Conservation (phyloP, 495 filamentous ascomycete species). For the Neurospora terricola region DNA sequence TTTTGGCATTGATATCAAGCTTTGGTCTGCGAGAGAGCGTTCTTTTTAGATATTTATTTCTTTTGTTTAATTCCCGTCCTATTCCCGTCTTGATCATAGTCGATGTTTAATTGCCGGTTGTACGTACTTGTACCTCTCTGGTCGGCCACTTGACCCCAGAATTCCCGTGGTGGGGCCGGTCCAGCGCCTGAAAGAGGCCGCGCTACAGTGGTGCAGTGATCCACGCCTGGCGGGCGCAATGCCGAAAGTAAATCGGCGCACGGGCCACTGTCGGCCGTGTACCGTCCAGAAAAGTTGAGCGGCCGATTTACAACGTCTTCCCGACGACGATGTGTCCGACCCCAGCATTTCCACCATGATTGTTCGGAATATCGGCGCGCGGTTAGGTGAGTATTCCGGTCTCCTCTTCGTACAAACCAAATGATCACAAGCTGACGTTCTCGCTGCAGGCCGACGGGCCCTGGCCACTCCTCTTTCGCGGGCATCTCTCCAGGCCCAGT, state of each 20-base stretch:
- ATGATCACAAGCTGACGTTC: conserved; percentile 10
- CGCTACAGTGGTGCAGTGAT: not conserved
- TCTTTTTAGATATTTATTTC: not conserved
- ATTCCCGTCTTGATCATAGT: not conserved
- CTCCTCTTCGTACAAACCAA: not conserved
- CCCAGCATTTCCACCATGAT: conserved; percentile 32
- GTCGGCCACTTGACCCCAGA: not conserved
- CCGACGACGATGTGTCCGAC: conserved; percentile 6
- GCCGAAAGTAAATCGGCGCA: conserved; percentile 3
- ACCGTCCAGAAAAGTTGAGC: conserved; percentile 20
- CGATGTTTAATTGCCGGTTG: not conserved
- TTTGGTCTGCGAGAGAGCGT: not conserved
- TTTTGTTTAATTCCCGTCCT: not conserved
- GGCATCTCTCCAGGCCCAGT: conserved; percentile 28
- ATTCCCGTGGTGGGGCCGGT: not conserved
- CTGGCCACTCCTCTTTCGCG: conserved; percentile 30
- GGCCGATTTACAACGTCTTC: conserved; percentile 1
- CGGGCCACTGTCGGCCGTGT: conserved; percentile 11
- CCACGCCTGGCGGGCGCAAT: not conserved
- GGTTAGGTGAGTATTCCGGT: conserved; percentile 31
- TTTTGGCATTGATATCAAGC: not conserved
- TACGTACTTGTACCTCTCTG: not conserved
- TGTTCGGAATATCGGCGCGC: conserved; percentile 38
- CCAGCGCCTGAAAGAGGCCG: not conserved
- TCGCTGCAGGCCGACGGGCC: conserved; percentile 32